Base-by-base conservation (phyloP, 2,329 filamentous ascomycete species). In the Ceratocystis lukuohia region DNA sequence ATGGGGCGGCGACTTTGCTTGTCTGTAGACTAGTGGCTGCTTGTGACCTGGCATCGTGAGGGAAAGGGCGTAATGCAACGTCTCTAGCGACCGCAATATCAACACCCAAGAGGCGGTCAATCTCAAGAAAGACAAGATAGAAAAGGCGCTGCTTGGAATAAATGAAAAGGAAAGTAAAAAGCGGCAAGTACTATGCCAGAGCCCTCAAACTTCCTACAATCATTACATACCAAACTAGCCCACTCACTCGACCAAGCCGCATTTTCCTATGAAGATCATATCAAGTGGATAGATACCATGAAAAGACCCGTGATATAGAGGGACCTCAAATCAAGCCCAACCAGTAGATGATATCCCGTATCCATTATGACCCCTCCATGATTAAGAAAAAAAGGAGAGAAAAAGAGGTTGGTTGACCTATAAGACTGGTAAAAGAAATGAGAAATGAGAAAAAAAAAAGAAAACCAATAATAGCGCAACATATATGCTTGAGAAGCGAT, bases 391-490 rank as follows among this genome's bases (percentile, higher is more conserved):
- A 46, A 41, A 22, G 44, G 62, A 56, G 44, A 25, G 44, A 25
- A 64, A 64, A 65, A 50, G 63, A 22, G 22, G 53, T 65, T 53
- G 22, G 53, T 65, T 53, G 28, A 65, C 46, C 33, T 46, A 46
- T 50, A n/a, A 59, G 33, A 65, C 57, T 53, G 45, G 63, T 33
- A 59, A 33, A 44, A 56, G 28, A 62, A 50, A n/a, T 8, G 22
- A 22, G 46, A 48, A 48, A 33, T 7, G 30, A 20, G 20, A 50
- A 62, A 37, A 33, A 33, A 7, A 22, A 48, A 64, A 57, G 22
- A 17, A 57, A 30, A 22, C 10, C 22, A 57, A 30, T 6, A 57
- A 30, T 28, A 22, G 25, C 53, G 53, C 53, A 57, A 57, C 53
- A 57, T 50, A 20, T 50, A 50, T 50, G 46, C 46, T 20, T 20